A percentile compares a stretch with the other conserved stretches of the same genome.
Conservation (phyloP, 345 rosid species). For the Hirschfeldia incana region DNA sequence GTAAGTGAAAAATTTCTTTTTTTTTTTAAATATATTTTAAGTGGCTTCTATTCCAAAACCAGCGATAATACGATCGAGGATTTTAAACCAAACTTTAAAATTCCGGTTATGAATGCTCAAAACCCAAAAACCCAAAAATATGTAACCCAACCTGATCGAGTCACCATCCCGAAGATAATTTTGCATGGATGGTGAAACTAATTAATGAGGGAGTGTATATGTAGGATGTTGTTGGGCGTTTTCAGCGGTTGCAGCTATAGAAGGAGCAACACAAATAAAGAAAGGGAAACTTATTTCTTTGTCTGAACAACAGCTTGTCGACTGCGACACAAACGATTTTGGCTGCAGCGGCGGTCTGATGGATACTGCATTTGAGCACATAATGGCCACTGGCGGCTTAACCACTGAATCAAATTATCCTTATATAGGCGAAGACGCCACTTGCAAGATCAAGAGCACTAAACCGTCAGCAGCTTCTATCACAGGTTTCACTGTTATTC, state of each 20-base stretch:
- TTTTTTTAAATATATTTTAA: neutral
- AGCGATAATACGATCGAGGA: neutral
- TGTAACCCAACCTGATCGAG: neutral
- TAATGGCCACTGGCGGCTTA: constrained; percentile 46
- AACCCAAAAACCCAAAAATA: neutral
- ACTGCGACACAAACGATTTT: constrained; percentile 41
- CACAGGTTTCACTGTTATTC: constrained; percentile 18
- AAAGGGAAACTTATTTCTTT: constrained; percentile 54
- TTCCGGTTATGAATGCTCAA: neutral
- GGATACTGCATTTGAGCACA: constrained; percentile 58
- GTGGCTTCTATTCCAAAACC: neutral
- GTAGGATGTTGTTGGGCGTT: constrained; percentile 80
- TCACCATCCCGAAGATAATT: neutral
- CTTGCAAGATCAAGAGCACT: constrained; percentile 36
- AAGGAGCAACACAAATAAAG: constrained; percentile 58
- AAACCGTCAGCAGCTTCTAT: constrained; percentile 31
- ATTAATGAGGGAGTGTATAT: neutral
- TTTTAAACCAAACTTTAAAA: neutral
- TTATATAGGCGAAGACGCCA: constrained; percentile 42
- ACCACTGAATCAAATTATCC: constrained; percentile 54
- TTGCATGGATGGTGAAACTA: neutral
- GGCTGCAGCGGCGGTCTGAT: constrained; percentile 62
- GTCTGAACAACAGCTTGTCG: constrained; percentile 69
- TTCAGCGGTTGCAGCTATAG: constrained; percentile 62
- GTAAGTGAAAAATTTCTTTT: neutral